phyloP scores from a whole-genome alignment of 805 yeast genomes.

The Cyberlindnera veronae region DNA sequence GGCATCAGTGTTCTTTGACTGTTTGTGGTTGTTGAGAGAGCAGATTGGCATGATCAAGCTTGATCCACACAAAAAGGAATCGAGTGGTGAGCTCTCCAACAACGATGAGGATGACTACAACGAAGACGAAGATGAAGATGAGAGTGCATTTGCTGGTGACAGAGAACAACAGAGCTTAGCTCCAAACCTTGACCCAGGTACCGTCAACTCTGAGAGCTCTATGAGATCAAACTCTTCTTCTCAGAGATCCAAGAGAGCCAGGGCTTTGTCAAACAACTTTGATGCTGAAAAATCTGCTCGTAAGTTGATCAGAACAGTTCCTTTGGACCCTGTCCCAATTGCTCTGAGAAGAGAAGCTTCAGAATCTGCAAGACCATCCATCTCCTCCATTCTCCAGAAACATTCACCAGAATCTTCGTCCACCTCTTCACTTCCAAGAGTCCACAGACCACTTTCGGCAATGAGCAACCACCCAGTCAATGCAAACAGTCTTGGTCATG shows the following conservation, averaged over 20 bases:
- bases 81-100: slow-evolving; percentile 11
- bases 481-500: not conserved
- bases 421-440: slow-evolving; percentile 2
- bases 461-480: slow-evolving; percentile 3
- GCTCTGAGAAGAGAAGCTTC: slow-evolving; percentile 16
- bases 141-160: slow-evolving; percentile 18
- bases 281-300: slow-evolving; percentile 73
- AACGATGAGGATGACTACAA: slow-evolving; percentile 27
- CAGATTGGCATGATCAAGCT: slow-evolving; percentile 82
- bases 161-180: slow-evolving; percentile 7
- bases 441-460: slow-evolving; percentile 3
- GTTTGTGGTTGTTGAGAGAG: slow-evolving; percentile 78
- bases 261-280: slow-evolving; percentile 51
- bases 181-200: slow-evolving; percentile 29
- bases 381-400: slow-evolving; percentile 20
- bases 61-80: slow-evolving; percentile 27
- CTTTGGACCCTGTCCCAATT: slow-evolving; percentile 81
- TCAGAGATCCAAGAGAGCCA: slow-evolving; percentile 31
- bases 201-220: slow-evolving; percentile 35
- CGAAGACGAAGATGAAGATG: slow-evolving; percentile 25
- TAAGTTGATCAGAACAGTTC: slow-evolving; percentile 71
- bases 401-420: slow-evolving; percentile 21
- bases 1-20: slow-evolving; percentile 90
- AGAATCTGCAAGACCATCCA: slow-evolving; percentile 14
- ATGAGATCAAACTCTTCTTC: slow-evolving; percentile 28